Evolutionary conservation across 139 green algal species (phyloP).

Genomic region (Ettlia oleoabundans): DNA sequence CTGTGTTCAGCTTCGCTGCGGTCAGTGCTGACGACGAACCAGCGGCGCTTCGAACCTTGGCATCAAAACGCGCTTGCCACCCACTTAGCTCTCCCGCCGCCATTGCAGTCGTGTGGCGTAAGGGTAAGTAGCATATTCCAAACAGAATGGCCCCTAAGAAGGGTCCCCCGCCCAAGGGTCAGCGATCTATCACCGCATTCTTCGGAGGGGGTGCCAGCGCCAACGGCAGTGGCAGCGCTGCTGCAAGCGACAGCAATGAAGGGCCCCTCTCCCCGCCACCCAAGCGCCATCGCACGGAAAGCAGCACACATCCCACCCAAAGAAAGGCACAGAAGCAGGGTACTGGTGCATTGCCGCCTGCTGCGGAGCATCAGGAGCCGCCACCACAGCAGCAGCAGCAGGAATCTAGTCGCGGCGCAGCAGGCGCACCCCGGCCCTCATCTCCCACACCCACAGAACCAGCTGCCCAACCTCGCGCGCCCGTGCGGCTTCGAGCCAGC

Average conservation of each 20-base stretch:
- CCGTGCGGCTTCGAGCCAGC: neutral
- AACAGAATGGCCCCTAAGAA: constrained; percentile 16
- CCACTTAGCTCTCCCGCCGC: neutral
- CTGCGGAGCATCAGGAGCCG: neutral
- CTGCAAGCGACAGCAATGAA: neutral
- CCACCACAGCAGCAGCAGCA: neutral
- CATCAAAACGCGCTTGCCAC: neutral
- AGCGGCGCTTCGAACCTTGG: too few relatives aligned
- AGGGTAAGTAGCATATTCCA: neutral
- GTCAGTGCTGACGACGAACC: too few relatives aligned
- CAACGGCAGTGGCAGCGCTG: neutral
- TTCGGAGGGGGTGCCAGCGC: neutral
- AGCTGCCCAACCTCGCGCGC: neutral
- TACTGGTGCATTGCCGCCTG: too few relatives aligned
- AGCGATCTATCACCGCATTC: constrained; percentile 43
- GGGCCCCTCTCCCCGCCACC: too few relatives aligned
- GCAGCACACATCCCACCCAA: neutral
- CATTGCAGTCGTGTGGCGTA: neutral
- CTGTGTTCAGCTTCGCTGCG: too few relatives aligned
- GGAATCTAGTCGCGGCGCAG: neutral
- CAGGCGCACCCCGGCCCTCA: neutral
- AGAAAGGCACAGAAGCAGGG: neutral
- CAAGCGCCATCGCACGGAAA: neutral
- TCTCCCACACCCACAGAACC: too few relatives aligned
- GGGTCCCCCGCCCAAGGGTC: constrained; percentile 18